These are phyloP conservation scores for Fagus sylvatica DNA, from an alignment of 306 rosid species.

Conservation along the genomic window DNA sequence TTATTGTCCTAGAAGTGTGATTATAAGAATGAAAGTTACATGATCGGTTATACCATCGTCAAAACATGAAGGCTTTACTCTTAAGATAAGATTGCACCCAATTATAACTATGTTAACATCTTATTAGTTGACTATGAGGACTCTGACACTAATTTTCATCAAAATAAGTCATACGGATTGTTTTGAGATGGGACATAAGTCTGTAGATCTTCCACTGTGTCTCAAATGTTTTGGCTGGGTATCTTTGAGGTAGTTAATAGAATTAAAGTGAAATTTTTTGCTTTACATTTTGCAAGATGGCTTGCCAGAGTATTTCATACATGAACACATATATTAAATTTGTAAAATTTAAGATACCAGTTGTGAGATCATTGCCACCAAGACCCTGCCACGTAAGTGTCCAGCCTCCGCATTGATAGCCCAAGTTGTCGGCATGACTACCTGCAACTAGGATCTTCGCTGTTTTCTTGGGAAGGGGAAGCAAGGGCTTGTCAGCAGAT, in stretches of 20 bases:
- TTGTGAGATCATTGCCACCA: conserved; percentile 64
- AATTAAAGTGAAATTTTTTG: neutral
- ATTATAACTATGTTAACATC: too few species aligned
- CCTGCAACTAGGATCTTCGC: conserved; percentile 79
- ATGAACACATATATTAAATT: neutral
- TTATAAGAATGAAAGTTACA: too few species aligned
- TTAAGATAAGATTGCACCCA: neutral
- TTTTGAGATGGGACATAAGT: neutral
- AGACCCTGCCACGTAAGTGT: conserved; percentile 95
- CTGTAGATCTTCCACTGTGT: neutral
- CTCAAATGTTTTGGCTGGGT: too few species aligned
- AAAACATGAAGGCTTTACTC: too few species aligned
- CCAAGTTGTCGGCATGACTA: conserved; percentile 86
- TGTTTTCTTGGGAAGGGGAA: conserved; percentile 88
- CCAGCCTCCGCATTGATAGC: conserved; percentile 98
- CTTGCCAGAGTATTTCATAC: too few species aligned
- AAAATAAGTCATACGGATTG: neutral
- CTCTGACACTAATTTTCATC: too few species aligned
- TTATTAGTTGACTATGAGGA: too few species aligned
- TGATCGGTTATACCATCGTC: too few species aligned
- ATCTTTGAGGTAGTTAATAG: too few species aligned
- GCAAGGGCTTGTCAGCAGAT: conserved; percentile 48
- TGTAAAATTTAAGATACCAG: conserved; percentile 45
- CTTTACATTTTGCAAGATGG: neutral
- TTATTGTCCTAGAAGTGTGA: too few species aligned